Percentiles rank a stretch among this genome's conserved stretches.
Conservation (phyloP, 192 early-diverging fungal species). For the Backusella westeae region DNA sequence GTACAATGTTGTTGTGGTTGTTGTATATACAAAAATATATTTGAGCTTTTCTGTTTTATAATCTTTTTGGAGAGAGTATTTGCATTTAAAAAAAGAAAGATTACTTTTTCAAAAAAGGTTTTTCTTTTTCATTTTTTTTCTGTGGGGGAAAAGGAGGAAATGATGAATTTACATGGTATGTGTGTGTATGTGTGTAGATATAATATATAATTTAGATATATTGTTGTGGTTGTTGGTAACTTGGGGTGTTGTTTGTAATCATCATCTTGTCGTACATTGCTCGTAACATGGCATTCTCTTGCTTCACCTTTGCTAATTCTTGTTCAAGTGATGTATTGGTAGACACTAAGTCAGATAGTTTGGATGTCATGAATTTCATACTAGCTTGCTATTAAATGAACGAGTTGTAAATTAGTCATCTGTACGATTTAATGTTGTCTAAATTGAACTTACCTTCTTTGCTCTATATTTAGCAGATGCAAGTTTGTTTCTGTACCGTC, state of each 20-base stretch:
- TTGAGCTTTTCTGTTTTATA: not conserved
- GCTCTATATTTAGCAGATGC: conserved; percentile 60
- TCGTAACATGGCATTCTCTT: not conserved
- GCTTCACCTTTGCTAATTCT: conserved; percentile 10
- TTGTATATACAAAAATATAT: not conserved
- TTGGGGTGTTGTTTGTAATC: not conserved
- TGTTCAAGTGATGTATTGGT: not conserved
- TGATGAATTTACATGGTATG: not conserved
- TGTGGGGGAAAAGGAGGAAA: not conserved
- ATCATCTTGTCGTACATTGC: not conserved
- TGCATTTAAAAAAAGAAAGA: not conserved
- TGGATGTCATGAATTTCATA: conserved; percentile 13
- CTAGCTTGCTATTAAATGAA: not conserved
- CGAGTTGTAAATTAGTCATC: not conserved
- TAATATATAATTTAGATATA: not conserved
- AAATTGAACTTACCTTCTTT: conserved; percentile 41
- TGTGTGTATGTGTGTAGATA: not conserved
- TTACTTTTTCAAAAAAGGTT: no score
- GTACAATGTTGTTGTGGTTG: not conserved
- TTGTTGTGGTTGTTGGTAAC: not conserved
- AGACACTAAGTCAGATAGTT: not conserved
- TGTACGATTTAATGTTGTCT: not conserved
- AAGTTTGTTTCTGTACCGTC: conserved; percentile 53
- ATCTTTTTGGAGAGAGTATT: no score
- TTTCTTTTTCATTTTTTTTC: not conserved